Percentiles rank a stretch among this genome's conserved stretches.
Conservation (phyloP, 305 asterid species). For the Euphrasia arctica region DNA sequence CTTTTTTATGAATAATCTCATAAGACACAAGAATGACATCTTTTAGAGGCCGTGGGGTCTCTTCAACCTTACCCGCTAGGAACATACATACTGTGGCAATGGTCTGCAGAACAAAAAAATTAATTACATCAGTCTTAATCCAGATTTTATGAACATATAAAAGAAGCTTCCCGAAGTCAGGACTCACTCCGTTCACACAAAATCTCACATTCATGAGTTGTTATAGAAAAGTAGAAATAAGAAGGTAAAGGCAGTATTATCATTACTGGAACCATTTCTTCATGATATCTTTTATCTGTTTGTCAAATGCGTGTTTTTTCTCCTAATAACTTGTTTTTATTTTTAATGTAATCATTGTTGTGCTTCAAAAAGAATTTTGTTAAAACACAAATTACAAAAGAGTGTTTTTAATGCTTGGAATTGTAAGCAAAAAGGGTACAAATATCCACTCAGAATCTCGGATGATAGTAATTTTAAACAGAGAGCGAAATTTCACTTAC, state of each 20-base stretch:
- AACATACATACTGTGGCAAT: conserved; percentile 95
- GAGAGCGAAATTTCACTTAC: conserved; percentile 40
- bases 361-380: no score
- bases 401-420: no score
- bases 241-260: conserved; percentile 5
- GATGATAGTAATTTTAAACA: conserved; percentile 16
- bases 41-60: conserved; percentile 96
- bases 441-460: conserved; percentile 4
- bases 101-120: conserved; percentile 43
- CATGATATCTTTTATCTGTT: conserved; percentile 3
- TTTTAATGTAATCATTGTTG: neutral
- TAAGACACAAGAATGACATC: conserved; percentile 92
- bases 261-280: conserved; percentile 11
- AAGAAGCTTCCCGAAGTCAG: no score
- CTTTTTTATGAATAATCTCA: conserved; percentile 92
- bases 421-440: neutral
- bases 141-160: no score
- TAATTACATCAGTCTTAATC: conserved; percentile 23
- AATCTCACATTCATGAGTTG: conserved; percentile 15
- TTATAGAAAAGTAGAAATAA: conserved; percentile 2
- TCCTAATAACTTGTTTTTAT: neutral
- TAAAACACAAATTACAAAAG: no score
- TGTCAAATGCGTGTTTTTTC: conserved; percentile 2
- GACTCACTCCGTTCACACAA: neutral
- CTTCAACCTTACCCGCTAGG: conserved; percentile 99